These are phyloP conservation scores for Chaetomium sp. DNA, from an alignment of 2,329 filamentous ascomycete species.

Conservation along the genomic window DNA sequence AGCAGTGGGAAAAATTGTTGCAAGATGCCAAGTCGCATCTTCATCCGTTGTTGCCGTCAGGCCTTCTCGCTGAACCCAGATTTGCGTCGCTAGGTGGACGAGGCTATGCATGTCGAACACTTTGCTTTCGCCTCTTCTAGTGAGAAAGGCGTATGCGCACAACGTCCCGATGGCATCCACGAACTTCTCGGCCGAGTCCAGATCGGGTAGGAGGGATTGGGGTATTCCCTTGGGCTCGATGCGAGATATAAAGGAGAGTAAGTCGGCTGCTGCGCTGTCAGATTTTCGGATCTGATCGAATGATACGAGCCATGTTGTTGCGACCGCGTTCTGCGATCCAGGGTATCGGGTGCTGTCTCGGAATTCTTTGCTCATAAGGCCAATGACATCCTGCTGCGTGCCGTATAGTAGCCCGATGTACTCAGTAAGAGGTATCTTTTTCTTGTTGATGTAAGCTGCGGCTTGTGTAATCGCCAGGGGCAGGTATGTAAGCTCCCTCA, in stretches of 20 bases:
- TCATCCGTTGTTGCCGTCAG: neutral
- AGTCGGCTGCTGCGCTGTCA: constrained; percentile 27
- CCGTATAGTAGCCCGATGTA: constrained; percentile 32
- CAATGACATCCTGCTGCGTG: constrained; percentile 27
- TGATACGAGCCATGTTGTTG: constrained; percentile 29
- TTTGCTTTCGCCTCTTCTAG: constrained; percentile 17
- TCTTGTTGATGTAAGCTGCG: constrained; percentile 13
- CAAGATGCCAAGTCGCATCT: constrained; percentile 14
- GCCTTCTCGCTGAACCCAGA: constrained; percentile 25
- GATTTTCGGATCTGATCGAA: constrained; percentile 32
- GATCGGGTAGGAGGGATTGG: constrained; percentile 25
- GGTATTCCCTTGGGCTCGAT: constrained; percentile 34
- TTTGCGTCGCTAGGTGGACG: constrained; percentile 29
- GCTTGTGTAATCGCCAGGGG: constrained; percentile 33
- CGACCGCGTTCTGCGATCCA: constrained; percentile 11
- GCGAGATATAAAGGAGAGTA: constrained; percentile 35
- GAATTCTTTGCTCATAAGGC: constrained; percentile 31
- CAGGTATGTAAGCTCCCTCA: constrained; percentile 32
- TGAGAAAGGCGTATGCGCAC: constrained; percentile 30
- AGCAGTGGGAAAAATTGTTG: constrained; percentile 7
- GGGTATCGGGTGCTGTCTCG: constrained; percentile 17
- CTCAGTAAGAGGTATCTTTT: neutral
- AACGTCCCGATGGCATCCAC: constrained; percentile 28
- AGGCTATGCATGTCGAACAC: constrained; percentile 33
- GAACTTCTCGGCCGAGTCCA: constrained; percentile 13